Base-by-base conservation (phyloP, 2,329 filamentous ascomycete species). In the Aureobasidium uvarum region DNA sequence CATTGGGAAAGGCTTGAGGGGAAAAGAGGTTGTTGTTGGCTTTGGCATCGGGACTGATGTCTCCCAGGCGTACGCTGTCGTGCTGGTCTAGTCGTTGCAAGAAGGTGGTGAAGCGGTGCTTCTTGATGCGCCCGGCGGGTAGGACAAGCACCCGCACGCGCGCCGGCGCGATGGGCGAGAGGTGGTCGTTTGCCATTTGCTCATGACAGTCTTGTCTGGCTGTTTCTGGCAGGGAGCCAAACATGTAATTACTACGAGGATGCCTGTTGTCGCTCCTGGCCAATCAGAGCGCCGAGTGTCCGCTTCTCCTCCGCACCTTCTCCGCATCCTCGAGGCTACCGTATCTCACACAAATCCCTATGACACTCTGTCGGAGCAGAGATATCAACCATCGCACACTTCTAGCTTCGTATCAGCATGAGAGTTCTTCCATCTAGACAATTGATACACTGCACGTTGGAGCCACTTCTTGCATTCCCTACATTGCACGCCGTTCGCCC, bases 1-100 rank as follows among this genome's bases (percentile, higher is more conserved):
- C 94, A 70, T 88, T 85, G 13, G 92, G 92, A 76, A 95, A 96
- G 16, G 90, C 91, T 72, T 95, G 81, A 46, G 94, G 94, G 66
- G 92, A 96, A 78, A 98, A 97, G 88, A 95, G 93, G 77, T 92
- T 96, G 82, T 90, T 88, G 77, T 96, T 90, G 65, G 92, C 90
- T 71, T 91, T 86, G 75, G 86, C 83, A 84, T 96, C 91, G 73
- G 92, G 87, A 76, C 85, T 95, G 77, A 96, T 87, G 78, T 96
- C 92, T 73, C 91, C 88, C 70, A 97, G 84, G 68, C 90, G 88
- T 71, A 97, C 87, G 71, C 93, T 86, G 84, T 90, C 87, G 77
- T 96, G 90, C 69, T 85, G 81, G 74, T 90, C 88, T 67, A 99
- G 82, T 72, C 91, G 86, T 68, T 89, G 85, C 69, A 94, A 84